These are phyloP conservation scores for Diplodia sapinea DNA, from an alignment of 2,329 filamentous ascomycete genomes.

Conservation along the genomic window DNA sequence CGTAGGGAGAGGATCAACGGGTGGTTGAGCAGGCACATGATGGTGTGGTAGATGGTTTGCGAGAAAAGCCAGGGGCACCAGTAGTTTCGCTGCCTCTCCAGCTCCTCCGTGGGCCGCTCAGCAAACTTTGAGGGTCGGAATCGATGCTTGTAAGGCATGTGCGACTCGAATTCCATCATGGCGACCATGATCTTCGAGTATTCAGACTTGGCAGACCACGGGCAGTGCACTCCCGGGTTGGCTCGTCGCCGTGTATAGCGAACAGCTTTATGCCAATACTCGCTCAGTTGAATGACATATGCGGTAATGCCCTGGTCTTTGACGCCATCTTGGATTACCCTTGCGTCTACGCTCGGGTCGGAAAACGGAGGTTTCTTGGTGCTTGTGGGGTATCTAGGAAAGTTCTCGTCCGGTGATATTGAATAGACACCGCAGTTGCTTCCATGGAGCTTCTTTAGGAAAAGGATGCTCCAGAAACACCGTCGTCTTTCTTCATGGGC, in stretches of 20 bases:
- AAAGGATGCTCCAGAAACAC: constrained; percentile 45
- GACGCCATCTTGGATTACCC: constrained; percentile 31
- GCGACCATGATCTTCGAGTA: constrained; percentile 58
- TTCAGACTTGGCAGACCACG: constrained; percentile 59
- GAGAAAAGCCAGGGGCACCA: constrained; percentile 61
- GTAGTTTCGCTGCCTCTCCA: constrained; percentile 56
- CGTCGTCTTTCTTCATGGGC: constrained; percentile 41
- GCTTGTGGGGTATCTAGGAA: constrained; percentile 50
- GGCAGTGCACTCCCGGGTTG: constrained; percentile 51
- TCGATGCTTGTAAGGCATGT: constrained; percentile 58
- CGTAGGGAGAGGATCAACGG: constrained; percentile 60
- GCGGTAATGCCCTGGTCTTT: constrained; percentile 52
- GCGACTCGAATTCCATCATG: constrained; percentile 60
- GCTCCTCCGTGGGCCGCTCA: constrained; percentile 49
- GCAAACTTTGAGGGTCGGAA: constrained; percentile 58
- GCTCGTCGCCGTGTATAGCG: constrained; percentile 56
- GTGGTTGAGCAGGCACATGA: constrained; percentile 61
- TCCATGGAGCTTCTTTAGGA: constrained; percentile 43
- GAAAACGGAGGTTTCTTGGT: constrained; percentile 39
- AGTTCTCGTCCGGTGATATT: constrained; percentile 43
- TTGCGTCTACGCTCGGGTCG: constrained; percentile 36
- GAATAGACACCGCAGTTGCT: constrained; percentile 41
- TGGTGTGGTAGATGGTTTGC: constrained; percentile 61
- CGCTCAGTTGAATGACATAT: constrained; percentile 55
- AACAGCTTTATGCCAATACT: constrained; percentile 57